Base-by-base conservation (phyloP, 257 asterid species). In the Petunia axillaris region DNA sequence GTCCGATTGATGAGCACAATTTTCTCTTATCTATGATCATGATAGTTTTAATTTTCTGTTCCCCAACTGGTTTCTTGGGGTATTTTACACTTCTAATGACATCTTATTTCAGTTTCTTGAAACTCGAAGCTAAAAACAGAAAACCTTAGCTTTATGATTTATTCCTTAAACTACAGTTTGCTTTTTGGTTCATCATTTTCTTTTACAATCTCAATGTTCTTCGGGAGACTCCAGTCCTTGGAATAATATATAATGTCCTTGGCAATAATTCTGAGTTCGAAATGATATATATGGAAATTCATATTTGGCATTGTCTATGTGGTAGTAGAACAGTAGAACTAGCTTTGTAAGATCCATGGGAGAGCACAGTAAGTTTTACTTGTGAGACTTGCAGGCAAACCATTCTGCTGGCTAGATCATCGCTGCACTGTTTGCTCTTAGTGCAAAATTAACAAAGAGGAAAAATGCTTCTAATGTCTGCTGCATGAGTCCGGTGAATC, bases 201-300 rank as follows among this genome's bases (percentile, higher is more conserved):
- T 48, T 71, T 71, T 71, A 48, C 77, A 35, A 71, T 10, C 44
- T 71, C 77, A 71, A 71, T 71, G 60, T 71, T 5, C 43, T 71
- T 71, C 25, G 48, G 43, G 60, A 71, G 43, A 35, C 77, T 71
- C 59, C 50, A 25, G 60, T 46, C 41, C 59, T 70, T 70, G 40
- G 40, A 11, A 70, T 46, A 70, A 25, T 4, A 44, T 16, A 3
- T 46, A 70, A 14, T 71, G 10, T 14, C 77, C 6, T 25, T 35
- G 35, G 44, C 77, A 71, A 48, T 71, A 71, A 35, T 71, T 46
- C 77, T 48, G 43, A 48, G 25, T 10, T 71, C 16, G 25, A 71
- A 71, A 48, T 71, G 77, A 50, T 70, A 44, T 71, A 48, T 59
- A 48, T 71, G 25, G 60, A 71, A 71, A 5, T 11, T 4, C 77